Base-by-base conservation (phyloP, 2,329 filamentous ascomycete species). In the Xylaria sp. region DNA sequence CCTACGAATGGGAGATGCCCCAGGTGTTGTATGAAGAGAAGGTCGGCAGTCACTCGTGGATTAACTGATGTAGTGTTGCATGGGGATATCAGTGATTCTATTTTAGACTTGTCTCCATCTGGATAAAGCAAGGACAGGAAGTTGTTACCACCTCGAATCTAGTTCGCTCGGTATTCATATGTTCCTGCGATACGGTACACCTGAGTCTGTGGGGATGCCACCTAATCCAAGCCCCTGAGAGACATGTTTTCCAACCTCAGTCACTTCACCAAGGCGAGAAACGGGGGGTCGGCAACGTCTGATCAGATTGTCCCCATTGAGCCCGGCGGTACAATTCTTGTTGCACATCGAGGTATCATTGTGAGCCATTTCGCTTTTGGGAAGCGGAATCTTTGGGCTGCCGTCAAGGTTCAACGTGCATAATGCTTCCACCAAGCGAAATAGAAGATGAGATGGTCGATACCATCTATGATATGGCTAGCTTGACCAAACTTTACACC, bases 361-460 rank as follows among this genome's bases (percentile, higher is more conserved):
- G 59, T 61, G 23, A 61, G 59, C 34, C 59, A 61, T 19, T 61
- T 61, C 34, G 59, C 59, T n/a, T 58, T 61, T 44, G 59, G 59
- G 42, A 61, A 61, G 47, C 47, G 59, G n/a, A 58, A 58, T 35
- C 59, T 61, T n/a, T 61, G 55, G 55, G 55, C 52, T 16, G 35
- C 59, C 42, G 55, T 61, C 52, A 57, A 57, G 54, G 59, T 23
- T 60, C 59, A 51, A 52, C 9, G 8, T 54, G 54, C 46, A 49
- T 39, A 6, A 49, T 54, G 50, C 59, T 59, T 50, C 59, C 56
- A 10, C 23, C 46, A 47, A 39, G n/a, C 6, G 42, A 61, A 37
- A 52, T 9, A 37, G 56, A 57, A 37, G 37, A 61, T 42, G 44
- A 56, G 6, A 56, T 48, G n/a, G 54, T 59, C 35, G 56, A 61